Base-by-base conservation (phyloP, 257 asterid species). In the Solanum tarapatanum region DNA sequence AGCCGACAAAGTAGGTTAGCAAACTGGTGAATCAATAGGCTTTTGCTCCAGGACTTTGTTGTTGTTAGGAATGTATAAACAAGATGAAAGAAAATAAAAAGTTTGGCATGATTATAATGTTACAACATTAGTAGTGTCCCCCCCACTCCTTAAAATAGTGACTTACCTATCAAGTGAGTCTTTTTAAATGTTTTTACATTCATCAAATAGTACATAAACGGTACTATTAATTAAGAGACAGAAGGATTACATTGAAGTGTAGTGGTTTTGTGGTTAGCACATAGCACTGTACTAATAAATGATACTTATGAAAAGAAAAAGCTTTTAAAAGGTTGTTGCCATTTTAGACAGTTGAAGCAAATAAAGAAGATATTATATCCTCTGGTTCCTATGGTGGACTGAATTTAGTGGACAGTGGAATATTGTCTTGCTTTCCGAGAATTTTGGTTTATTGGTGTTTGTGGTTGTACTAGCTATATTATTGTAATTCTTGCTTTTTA, bases 121-220 rank as follows among this genome's bases (percentile, higher is more conserved):
- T 75, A 73, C 36, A 84, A 75, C 83, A 86, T 86, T 83, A 87
- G 86, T 74, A 85, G 86, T 39, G 55, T 83, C 87, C 16, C 86
- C 91, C 91, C 93, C 91, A 87, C 92, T 87, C 79, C 91, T 87
- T 75, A 90, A 92, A 91, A 86, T 85, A 87, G 88, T 72, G 68
- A 7, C 83, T 23, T 28, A 43, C 32, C 79, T 88, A 84, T 82
- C 87, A 48, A 88, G 87, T 89, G 90, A 82, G 77, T 90, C 43
- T 35, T 39, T 85, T 87, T 41, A 21, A 66, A n/a, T 8, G 69
- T 48, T 85, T 87, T 75, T n/a, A 45, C 13, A 45, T 36, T 30
- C 16, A 26, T 60, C 48, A 77, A 77, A 77, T 39, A 39, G 4
- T 39, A 39, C 64, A 7, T 8, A 8, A 79, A 79, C 8, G 26